These are phyloP conservation scores for Syncephalastrum sp. DNA, from an alignment of 371 early-diverging fungal genomes.

Conservation along the genomic window DNA sequence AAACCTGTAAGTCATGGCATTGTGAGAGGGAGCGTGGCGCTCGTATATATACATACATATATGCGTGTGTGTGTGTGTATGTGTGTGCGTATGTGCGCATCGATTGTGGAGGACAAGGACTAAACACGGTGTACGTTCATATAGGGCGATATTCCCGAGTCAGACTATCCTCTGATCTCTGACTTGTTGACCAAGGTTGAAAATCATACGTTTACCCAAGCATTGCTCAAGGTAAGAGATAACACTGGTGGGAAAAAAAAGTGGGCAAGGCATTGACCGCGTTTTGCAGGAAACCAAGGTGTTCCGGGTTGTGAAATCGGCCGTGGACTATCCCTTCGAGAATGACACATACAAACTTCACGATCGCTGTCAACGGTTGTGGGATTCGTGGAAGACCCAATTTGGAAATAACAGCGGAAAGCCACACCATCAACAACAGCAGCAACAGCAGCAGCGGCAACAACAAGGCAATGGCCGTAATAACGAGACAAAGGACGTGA, in stretches of 20 bases:
- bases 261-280: neutral
- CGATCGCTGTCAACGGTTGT: slow-evolving; percentile 40
- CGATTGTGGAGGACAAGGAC: no score
- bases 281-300: slow-evolving; percentile 47
- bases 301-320: slow-evolving; percentile 50
- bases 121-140: neutral
- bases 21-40: neutral
- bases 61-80: neutral
- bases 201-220: slow-evolving; percentile 43
- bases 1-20: slow-evolving; percentile 33
- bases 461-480: neutral
- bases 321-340: slow-evolving; percentile 36
- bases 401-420: slow-evolving; percentile 9
- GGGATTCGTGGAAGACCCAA: slow-evolving; percentile 35
- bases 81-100: no score
- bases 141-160: slow-evolving; percentile 48
- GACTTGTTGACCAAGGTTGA: slow-evolving; percentile 41
- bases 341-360: slow-evolving; percentile 35
- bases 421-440: slow-evolving; percentile 5
- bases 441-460: neutral
- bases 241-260: no score
- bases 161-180: slow-evolving; percentile 45
- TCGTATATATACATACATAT: neutral
- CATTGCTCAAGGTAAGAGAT: slow-evolving; percentile 38
- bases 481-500: slow-evolving; percentile 1